Evolutionary conservation across 345 rosid species (phyloP).

Genomic region (Melastoma malabathricum): DNA sequence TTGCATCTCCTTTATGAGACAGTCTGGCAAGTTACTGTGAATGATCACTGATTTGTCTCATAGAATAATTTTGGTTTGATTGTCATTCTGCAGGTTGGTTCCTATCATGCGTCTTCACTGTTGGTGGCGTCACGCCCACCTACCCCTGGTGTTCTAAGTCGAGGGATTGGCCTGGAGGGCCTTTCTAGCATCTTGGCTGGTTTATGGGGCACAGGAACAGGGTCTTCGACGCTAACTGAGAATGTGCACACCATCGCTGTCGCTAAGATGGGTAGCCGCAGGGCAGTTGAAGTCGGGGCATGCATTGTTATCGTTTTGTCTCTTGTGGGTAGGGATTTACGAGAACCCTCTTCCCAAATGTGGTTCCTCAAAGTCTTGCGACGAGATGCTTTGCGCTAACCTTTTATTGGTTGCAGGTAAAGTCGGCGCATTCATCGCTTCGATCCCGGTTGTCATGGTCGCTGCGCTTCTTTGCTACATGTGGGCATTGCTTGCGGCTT

Average conservation of each 20-base stretch:
- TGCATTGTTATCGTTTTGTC: conserved; percentile 60
- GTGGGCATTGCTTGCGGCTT: conserved; percentile 96
- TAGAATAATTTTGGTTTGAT: conserved; percentile 1
- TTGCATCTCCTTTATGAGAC: background rate
- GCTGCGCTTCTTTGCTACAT: conserved; percentile 95
- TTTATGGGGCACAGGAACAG: conserved; percentile 97
- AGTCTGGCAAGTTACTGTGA: background rate
- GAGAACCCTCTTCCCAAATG: background rate
- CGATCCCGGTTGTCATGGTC: conserved; percentile 90
- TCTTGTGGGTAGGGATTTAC: conserved; percentile 45
- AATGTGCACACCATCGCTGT: conserved; percentile 97
- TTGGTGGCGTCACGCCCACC: conserved; percentile 92
- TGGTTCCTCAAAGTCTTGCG: too few relatives aligned
- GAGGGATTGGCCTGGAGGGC: conserved; percentile 97
- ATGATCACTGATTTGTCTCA: background rate
- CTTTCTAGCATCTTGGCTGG: conserved; percentile 84
- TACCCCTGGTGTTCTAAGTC: conserved; percentile 75
- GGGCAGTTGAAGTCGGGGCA: conserved; percentile 83
- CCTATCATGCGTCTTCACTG: conserved; percentile 84
- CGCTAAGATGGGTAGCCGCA: conserved; percentile 97
- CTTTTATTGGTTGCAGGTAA: conserved; percentile 38
- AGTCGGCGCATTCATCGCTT: conserved; percentile 93
- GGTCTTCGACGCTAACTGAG: conserved; percentile 87
- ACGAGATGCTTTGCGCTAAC: background rate
- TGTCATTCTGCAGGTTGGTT: conserved; percentile 62